Conservation (phyloP, 2,329 filamentous ascomycete species). For the Metarhizium humberi region DNA sequence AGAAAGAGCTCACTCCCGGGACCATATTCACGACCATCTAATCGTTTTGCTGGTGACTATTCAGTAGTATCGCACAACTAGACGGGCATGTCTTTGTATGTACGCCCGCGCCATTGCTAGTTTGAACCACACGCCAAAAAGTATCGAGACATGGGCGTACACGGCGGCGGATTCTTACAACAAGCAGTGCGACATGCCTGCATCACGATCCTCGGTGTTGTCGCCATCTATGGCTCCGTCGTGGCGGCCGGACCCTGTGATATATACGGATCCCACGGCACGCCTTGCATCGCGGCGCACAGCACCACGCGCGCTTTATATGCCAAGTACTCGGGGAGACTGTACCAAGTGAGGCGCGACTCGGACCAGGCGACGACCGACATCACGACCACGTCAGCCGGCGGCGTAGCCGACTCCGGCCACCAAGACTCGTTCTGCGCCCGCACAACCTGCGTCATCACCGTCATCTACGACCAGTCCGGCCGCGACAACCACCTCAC, state of each 20-base stretch:
- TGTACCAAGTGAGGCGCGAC: slow-evolving; percentile 51
- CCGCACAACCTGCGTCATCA: slow-evolving; percentile 52
- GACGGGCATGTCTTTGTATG: too few relatives aligned
- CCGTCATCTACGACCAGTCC: slow-evolving; percentile 58
- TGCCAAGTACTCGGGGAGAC: slow-evolving; percentile 37
- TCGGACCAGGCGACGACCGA: slow-evolving; percentile 27
- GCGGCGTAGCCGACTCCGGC: slow-evolving; percentile 52
- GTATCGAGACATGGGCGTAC: too few relatives aligned
- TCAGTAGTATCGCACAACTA: too few relatives aligned
- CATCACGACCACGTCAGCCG: slow-evolving; percentile 16
- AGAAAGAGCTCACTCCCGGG: too few relatives aligned
- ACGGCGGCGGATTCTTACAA: too few relatives aligned
- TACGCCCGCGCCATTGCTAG: too few relatives aligned
- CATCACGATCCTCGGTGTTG: too few relatives aligned
- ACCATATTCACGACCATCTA: too few relatives aligned
- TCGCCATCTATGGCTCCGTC: too few relatives aligned
- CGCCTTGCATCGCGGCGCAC: slow-evolving; percentile 56
- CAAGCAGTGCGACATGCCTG: too few relatives aligned
- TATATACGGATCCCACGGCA: slow-evolving; percentile 47
- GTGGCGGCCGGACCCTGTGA: slow-evolving; percentile 43
- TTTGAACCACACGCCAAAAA: too few relatives aligned
- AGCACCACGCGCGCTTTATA: slow-evolving; percentile 57
- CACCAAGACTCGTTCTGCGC: slow-evolving; percentile 53
- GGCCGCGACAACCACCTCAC: slow-evolving; percentile 52
- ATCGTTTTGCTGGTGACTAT: too few relatives aligned